phyloP scores from a whole-genome alignment of 352 stramenopile species.

The Globisporangium nodosum region DNA sequence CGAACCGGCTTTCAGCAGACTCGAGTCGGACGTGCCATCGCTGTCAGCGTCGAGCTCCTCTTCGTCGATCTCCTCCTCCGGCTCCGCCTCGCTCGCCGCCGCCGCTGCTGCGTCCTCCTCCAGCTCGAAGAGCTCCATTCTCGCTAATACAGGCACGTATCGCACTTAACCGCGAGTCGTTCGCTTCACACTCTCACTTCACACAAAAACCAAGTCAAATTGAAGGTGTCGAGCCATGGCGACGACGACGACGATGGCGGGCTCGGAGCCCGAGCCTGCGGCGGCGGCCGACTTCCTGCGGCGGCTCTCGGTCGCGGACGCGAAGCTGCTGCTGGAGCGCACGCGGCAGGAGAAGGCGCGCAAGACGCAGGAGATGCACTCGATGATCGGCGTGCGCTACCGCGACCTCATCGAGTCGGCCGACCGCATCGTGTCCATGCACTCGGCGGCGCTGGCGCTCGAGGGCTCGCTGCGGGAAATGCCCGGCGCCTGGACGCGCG shows the following conservation, averaged over 20 bases:
- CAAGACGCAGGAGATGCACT: conserved; percentile 90
- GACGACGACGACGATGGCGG: conserved; percentile 4
- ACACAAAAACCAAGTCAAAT: background rate
- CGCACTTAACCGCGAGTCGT: background rate
- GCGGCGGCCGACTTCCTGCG: conserved; percentile 56
- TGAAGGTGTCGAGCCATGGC: background rate
- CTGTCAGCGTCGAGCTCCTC: conserved; percentile 9
- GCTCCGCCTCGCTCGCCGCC: conserved; percentile 7
- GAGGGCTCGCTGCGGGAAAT: conserved; percentile 81
- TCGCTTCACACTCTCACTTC: background rate
- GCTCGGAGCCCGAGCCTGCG: background rate
- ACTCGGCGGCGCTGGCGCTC: conserved; percentile 78
- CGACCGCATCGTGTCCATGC: conserved; percentile 91
- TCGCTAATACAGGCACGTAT: background rate
- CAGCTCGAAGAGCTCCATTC: background rate
- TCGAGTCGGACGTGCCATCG: conserved; percentile 8
- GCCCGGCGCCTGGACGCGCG: conserved; percentile 70
- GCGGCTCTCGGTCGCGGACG: conserved; percentile 74
- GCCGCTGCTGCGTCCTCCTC: background rate
- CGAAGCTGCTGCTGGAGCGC: conserved; percentile 74
- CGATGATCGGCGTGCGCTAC: conserved; percentile 91
- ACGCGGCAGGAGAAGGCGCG: conserved; percentile 84
- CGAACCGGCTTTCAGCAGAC: conserved; percentile 6
- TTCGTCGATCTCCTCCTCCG: conserved; percentile 11
- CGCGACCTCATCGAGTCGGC: conserved; percentile 91